These are phyloP conservation scores for Aspergillus fijiensis DNA, from an alignment of 2,329 filamentous ascomycete genomes.

Conservation along the genomic window DNA sequence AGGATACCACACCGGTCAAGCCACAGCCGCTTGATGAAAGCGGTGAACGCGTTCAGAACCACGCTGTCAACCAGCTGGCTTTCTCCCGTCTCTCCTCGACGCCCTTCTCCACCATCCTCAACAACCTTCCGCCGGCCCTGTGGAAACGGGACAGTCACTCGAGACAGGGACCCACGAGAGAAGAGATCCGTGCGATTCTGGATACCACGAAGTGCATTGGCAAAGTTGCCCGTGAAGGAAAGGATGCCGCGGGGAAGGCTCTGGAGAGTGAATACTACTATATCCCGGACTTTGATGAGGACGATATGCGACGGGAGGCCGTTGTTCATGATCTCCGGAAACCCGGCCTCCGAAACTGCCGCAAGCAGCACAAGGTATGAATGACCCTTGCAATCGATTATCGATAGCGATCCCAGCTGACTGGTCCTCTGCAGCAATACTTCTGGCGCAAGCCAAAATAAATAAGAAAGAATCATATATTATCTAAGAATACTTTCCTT, in stretches of 20 bases:
- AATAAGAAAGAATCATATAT: constrained; percentile 12
- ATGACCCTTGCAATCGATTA: constrained; percentile 31
- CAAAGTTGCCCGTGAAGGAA: constrained; percentile 84
- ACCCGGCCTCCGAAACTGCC: constrained; percentile 81
- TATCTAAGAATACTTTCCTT: constrained; percentile 11
- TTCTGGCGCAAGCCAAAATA: constrained; percentile 66
- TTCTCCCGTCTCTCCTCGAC: constrained; percentile 91
- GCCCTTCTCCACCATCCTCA: constrained; percentile 83
- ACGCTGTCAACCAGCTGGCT: constrained; percentile 91
- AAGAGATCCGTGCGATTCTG: constrained; percentile 69
- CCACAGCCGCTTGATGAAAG: constrained; percentile 26
- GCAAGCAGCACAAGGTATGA: constrained; percentile 94
- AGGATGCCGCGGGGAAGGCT: constrained; percentile 89
- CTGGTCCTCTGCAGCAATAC: constrained; percentile 58
- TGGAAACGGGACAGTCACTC: constrained; percentile 52
- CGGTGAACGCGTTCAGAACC: constrained; percentile 59
- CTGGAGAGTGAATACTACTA: constrained; percentile 98
- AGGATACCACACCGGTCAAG: constrained; percentile 18
- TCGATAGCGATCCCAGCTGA: constrained; percentile 20
- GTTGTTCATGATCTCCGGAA: constrained; percentile 85
- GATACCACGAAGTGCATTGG: constrained; percentile 77
- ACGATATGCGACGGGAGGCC: constrained; percentile 73
- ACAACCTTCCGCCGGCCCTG: constrained; percentile 71
- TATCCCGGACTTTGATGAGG: constrained; percentile 78
- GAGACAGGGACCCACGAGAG: constrained; percentile 54